A percentile compares a stretch with the other conserved stretches of the same genome.
Conservation (phyloP, 2,329 filamentous ascomycete genomes). For the Cercospora beticola region DNA sequence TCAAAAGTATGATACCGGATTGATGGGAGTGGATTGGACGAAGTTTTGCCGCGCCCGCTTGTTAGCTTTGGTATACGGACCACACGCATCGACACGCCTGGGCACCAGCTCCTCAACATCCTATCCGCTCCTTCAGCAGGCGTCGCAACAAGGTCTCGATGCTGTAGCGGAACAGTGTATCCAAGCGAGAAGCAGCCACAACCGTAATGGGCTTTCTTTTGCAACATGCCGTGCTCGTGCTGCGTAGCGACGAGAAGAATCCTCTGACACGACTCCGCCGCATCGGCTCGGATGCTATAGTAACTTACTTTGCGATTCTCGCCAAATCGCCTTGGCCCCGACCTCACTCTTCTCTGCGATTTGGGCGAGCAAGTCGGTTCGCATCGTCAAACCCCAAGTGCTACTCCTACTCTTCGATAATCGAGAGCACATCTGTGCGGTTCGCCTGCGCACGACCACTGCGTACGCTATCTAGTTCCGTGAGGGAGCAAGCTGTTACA, state of each 20-base stretch:
- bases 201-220: neutral
- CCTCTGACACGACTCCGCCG: neutral
- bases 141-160: neutral
- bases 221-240: neutral
- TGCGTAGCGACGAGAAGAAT: neutral
- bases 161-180: neutral
- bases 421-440: neutral
- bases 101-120: neutral
- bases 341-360: neutral
- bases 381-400: neutral
- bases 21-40: neutral
- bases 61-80: neutral
- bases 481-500: neutral
- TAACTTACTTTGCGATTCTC: neutral
- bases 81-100: neutral
- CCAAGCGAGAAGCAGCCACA: slow-evolving; percentile 1
- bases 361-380: neutral
- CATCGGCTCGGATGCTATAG: neutral
- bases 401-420: neutral
- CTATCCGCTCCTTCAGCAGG: neutral
- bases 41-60: neutral
- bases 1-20: neutral
- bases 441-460: neutral
- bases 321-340: neutral
- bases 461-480: neutral